These are phyloP conservation scores for Ogataea corticis DNA, from an alignment of 805 yeast species.

Conservation along the genomic window DNA sequence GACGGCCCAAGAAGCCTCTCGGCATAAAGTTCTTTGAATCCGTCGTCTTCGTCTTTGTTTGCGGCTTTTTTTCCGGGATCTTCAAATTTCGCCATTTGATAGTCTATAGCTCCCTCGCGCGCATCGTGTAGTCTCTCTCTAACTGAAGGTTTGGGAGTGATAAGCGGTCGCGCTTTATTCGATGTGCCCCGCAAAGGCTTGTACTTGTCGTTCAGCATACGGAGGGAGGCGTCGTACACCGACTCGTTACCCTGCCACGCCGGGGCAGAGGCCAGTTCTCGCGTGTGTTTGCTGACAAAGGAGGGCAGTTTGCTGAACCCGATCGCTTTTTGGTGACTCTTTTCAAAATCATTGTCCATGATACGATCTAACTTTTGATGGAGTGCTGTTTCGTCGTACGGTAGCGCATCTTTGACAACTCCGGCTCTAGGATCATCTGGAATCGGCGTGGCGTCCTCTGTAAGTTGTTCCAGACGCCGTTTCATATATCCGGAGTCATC, in stretches of 20 bases:
- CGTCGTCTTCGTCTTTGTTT: slow-evolving; percentile 38
- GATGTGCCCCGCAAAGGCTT: slow-evolving; percentile 36
- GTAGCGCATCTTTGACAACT: slow-evolving; percentile 26
- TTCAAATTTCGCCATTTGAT: slow-evolving; percentile 46
- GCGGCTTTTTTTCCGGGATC: slow-evolving; percentile 25
- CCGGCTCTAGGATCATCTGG: slow-evolving; percentile 40
- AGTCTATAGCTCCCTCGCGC: slow-evolving; percentile 65
- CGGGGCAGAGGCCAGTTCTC: slow-evolving; percentile 47
- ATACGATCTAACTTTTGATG: slow-evolving; percentile 31
- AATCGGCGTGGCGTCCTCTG: slow-evolving; percentile 41
- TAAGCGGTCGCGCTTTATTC: slow-evolving; percentile 8
- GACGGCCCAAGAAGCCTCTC: slow-evolving; percentile 65
- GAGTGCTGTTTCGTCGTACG: slow-evolving; percentile 21
- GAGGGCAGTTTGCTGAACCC: slow-evolving; percentile 44
- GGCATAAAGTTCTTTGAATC: slow-evolving; percentile 59
- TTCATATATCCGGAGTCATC: slow-evolving; percentile 32
- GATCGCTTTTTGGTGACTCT: slow-evolving; percentile 41
- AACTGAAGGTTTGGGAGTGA: slow-evolving; percentile 22
- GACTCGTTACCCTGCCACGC: slow-evolving; percentile 66
- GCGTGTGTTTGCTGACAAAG: slow-evolving; percentile 43
- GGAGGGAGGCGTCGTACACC: slow-evolving; percentile 43
- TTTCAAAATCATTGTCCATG: slow-evolving; percentile 37
- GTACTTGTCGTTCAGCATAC: slow-evolving; percentile 58
- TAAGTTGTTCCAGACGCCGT: slow-evolving; percentile 40
- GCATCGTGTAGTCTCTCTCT: slow-evolving; percentile 55